Evolutionary conservation across 2,329 filamentous ascomycete species (phyloP).

Genomic region (Arthrinium phaeospermum): DNA sequence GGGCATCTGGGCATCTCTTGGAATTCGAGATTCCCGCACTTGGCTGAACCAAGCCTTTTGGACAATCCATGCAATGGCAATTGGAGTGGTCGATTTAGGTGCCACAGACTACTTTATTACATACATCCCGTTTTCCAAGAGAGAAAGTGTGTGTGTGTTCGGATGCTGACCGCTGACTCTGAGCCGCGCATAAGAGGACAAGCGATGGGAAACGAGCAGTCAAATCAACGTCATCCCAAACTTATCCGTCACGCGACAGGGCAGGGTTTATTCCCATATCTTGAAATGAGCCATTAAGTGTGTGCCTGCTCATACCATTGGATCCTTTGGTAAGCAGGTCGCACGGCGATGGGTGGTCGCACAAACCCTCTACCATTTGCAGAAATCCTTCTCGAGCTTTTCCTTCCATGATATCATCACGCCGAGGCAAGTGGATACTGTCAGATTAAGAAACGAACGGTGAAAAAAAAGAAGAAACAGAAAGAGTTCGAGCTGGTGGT

Average conservation of each 20-base stretch:
- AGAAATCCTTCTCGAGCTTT: too few relatives aligned
- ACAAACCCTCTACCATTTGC: not conserved
- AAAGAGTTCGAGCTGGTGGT: not conserved
- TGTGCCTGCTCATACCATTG: not conserved
- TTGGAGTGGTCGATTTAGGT: not conserved
- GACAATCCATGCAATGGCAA: not conserved
- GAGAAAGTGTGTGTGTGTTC: not conserved
- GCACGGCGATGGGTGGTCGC: not conserved
- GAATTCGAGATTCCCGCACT: not conserved
- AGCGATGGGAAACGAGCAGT: not conserved
- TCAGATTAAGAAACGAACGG: not conserved
- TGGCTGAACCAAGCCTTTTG: not conserved
- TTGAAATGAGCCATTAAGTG: not conserved
- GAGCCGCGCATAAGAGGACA: too few relatives aligned
- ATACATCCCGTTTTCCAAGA: not conserved
- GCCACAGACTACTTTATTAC: not conserved
- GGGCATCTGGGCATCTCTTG: not conserved
- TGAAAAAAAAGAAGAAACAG: not conserved
- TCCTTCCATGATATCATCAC: not conserved
- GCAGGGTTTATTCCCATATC: not conserved
- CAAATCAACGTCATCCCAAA: slow-evolving; percentile 2
- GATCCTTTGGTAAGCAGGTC: not conserved
- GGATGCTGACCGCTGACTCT: not conserved
- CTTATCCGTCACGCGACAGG: not conserved
- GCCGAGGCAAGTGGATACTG: not conserved